These are phyloP conservation scores for Hyaloperonospora brassicae DNA, from an alignment of 352 stramenopile species.

Conservation along the genomic window DNA sequence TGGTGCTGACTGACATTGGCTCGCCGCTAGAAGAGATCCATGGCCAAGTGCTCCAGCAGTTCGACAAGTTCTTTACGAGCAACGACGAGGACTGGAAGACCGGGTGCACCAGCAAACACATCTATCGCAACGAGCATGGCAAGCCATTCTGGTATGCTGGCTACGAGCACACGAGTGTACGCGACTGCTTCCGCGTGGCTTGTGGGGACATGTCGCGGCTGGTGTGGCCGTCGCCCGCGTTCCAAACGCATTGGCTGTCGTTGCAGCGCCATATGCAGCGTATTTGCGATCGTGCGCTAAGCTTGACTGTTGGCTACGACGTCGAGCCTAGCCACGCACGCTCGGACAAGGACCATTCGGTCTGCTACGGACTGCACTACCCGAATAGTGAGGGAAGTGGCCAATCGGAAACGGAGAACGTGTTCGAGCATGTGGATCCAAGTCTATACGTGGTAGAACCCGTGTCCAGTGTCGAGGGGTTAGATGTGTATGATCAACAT, in stretches of 20 bases:
- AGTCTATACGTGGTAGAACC: conserved; percentile 55
- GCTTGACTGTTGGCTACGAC: conserved; percentile 41
- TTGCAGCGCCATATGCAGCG: conserved; percentile 38
- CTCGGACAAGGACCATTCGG: conserved; percentile 41
- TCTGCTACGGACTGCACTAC: conserved; percentile 62
- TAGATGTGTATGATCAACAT: conserved; percentile 49
- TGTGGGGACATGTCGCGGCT: conserved; percentile 42
- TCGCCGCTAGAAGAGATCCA: conserved; percentile 32
- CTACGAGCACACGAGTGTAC: conserved; percentile 49
- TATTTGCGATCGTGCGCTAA: conserved; percentile 46
- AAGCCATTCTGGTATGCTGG: conserved; percentile 62
- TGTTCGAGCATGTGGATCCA: conserved; percentile 59
- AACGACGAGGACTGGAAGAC: conserved; percentile 31
- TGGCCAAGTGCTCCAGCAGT: conserved; percentile 28
- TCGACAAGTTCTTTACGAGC: conserved; percentile 43
- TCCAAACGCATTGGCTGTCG: conserved; percentile 35
- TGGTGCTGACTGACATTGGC: conserved; percentile 50
- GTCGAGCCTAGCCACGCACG: conserved; percentile 24
- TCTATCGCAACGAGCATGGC: conserved; percentile 49
- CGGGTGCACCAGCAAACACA: conserved; percentile 40
- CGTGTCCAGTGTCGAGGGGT: conserved; percentile 40
- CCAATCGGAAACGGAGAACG: conserved; percentile 47
- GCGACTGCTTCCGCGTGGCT: conserved; percentile 52
- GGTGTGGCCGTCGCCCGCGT: conserved; percentile 35
- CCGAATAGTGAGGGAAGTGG: conserved; percentile 43